A percentile compares a stretch with the other conserved stretches of the same genome.
These are phyloP conservation scores for Arthromyces matolae DNA, from an alignment of 768 basidiomycete genomes.

Conservation along the genomic window DNA sequence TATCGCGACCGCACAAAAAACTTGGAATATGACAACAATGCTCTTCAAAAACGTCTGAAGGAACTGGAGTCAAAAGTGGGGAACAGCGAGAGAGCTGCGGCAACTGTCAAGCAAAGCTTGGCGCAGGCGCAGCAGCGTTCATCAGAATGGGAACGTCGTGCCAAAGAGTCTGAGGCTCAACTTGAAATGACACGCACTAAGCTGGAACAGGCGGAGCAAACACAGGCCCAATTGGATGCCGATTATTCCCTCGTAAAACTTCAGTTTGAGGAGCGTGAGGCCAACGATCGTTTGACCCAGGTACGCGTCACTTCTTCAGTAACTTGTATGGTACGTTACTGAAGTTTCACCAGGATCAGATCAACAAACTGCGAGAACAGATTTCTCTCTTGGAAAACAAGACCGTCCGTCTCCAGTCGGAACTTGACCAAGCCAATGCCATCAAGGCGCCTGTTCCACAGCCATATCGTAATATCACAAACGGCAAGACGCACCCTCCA, in stretches of 20 bases:
- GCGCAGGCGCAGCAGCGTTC: conserved; percentile 74
- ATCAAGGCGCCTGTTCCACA: conserved; percentile 24
- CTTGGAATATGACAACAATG: conserved; percentile 63
- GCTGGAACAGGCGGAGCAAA: conserved; percentile 66
- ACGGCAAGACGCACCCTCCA: conserved; percentile 41
- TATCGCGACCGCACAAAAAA: conserved; percentile 59
- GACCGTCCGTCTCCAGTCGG: conserved; percentile 51
- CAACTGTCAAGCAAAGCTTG: conserved; percentile 58
- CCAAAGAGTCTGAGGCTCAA: conserved; percentile 65
- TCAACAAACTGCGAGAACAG: conserved; percentile 65
- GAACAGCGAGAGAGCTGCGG: conserved; percentile 58
- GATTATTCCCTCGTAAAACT: conserved; percentile 65
- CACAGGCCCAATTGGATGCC: conserved; percentile 60
- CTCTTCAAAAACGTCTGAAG: conserved; percentile 68
- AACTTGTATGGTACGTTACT: conserved; percentile 4
- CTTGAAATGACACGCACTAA: conserved; percentile 56
- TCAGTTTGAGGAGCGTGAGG: conserved; percentile 75
- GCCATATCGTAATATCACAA: conserved; percentile 38
- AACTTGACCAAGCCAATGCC: conserved; percentile 49
- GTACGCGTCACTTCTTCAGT: conserved; percentile 32
- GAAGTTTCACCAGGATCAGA: conserved; percentile 53
- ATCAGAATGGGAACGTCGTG: conserved; percentile 77
- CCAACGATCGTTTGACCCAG: conserved; percentile 62
- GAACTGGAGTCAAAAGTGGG: conserved; percentile 63
- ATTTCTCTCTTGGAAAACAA: conserved; percentile 59